phyloP scores from a whole-genome alignment of 1,284 basidiomycete species.

The Tranzscheliella williamsii region DNA sequence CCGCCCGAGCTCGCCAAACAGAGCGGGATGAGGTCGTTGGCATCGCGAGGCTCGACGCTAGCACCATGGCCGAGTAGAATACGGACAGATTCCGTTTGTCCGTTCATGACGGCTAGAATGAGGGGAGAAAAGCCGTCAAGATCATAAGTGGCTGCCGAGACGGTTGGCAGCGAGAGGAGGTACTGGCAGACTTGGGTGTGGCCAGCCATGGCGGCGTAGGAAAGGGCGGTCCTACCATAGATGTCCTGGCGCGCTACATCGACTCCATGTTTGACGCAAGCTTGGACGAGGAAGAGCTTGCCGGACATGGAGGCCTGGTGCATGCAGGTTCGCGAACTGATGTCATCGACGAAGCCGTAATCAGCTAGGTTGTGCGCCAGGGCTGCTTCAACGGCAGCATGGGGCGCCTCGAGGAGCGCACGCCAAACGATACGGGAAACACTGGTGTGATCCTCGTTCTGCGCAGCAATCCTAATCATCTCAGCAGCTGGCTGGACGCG shows the following conservation, averaged over 20 bases:
- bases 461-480: constrained; percentile 46
- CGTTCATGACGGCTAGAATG: constrained; percentile 87
- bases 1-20: constrained; percentile 89
- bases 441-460: constrained; percentile 47
- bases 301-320: constrained; percentile 91
- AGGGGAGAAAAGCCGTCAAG: constrained; percentile 88
- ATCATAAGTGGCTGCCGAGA: constrained; percentile 70
- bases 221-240: constrained; percentile 89
- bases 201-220: constrained; percentile 95
- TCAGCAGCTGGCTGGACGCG: constrained; percentile 39
- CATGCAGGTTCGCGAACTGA: constrained; percentile 92
- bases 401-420: constrained; percentile 50
- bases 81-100: constrained; percentile 73
- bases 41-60: constrained; percentile 43
- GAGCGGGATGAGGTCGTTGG: constrained; percentile 78
- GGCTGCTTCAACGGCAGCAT: constrained; percentile 42
- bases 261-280: constrained; percentile 78
- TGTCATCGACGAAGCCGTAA: constrained; percentile 90
- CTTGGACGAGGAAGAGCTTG: constrained; percentile 74
- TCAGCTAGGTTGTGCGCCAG: constrained; percentile 67
- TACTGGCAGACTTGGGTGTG: constrained; percentile 76
- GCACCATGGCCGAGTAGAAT: constrained; percentile 52
- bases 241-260: constrained; percentile 74
- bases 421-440: constrained; percentile 57
- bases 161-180: constrained; percentile 72